A percentile compares a stretch with the other conserved stretches of the same genome.
phyloP scores from a whole-genome alignment of 1,284 basidiomycete genomes.

The Cryptococcus sp. region DNA sequence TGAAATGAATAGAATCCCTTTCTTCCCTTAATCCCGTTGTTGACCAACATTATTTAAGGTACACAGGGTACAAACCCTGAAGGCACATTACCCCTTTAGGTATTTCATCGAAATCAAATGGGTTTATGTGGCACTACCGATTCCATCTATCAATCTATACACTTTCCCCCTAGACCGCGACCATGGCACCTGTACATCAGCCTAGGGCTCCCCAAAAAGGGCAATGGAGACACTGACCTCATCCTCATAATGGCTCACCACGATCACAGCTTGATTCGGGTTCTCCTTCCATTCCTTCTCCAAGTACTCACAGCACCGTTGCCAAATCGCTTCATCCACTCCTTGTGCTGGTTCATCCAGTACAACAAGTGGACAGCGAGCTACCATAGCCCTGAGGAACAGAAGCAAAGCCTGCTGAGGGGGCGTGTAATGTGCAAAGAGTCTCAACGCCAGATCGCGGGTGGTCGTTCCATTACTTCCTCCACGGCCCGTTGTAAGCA shows the following conservation, averaged over 20 bases:
- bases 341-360: conserved; percentile 88
- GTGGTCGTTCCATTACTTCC: conserved; percentile 6
- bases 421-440: conserved; percentile 60
- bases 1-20: too few species aligned
- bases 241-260: conserved; percentile 83
- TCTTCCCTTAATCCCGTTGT: too few species aligned
- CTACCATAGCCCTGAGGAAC: conserved; percentile 75
- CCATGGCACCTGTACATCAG: conserved; percentile 22
- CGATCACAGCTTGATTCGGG: conserved; percentile 66
- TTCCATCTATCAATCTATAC: conserved; percentile 28
- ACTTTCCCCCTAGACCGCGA: conserved; percentile 20
- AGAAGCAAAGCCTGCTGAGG: conserved; percentile 75
- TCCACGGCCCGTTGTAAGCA: conserved; percentile 11
- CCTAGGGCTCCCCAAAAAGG: not conserved
- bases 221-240: conserved; percentile 54
- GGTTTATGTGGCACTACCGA: conserved; percentile 7
- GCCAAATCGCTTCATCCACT: conserved; percentile 75
- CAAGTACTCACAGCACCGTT: conserved; percentile 60
- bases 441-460: conserved; percentile 42
- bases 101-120: not conserved
- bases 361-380: conserved; percentile 63
- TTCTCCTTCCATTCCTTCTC: conserved; percentile 54
- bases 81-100: too few species aligned
- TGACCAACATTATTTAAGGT: too few species aligned
- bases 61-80: too few species aligned